A percentile compares a stretch with the other conserved stretches of the same genome.
phyloP scores from a whole-genome alignment of 2,329 filamentous ascomycete genomes.

The Raffaelea arxii region DNA sequence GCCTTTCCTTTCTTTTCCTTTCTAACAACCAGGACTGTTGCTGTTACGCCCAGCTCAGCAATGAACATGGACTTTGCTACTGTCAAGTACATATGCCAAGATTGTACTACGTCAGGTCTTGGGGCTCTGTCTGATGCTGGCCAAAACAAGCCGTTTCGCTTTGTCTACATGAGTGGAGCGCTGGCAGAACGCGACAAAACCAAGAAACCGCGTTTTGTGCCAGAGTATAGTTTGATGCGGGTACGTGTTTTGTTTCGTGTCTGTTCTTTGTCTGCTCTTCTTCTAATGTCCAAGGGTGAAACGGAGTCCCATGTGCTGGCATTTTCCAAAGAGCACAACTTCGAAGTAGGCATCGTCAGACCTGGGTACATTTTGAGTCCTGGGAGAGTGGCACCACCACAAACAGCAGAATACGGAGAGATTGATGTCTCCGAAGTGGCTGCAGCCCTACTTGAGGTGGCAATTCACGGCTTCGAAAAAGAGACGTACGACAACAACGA shows the following conservation, averaged over 20 bases:
- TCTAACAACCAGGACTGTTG: constrained; percentile 25
- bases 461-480: constrained; percentile 33
- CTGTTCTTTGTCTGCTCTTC: background rate
- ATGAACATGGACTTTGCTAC: constrained; percentile 22
- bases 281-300: constrained; percentile 28
- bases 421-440: constrained; percentile 27
- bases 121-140: constrained; percentile 12
- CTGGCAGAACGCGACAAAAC: constrained; percentile 32
- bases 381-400: constrained; percentile 18
- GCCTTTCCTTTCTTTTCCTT: too few relatives aligned
- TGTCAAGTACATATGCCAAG: constrained; percentile 29
- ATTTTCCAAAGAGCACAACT: constrained; percentile 23
- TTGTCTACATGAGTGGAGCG: constrained; percentile 39
- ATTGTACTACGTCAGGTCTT: constrained; percentile 20
- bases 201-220: constrained; percentile 27
- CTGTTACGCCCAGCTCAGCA: constrained; percentile 28
- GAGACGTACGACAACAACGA: constrained; percentile 34
- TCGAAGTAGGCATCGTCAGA: constrained; percentile 30
- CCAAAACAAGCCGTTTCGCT: constrained; percentile 27
- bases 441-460: constrained; percentile 33
- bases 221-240: constrained; percentile 35
- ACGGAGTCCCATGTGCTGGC: constrained; percentile 32
- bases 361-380: constrained; percentile 30
- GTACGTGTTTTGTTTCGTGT: constrained; percentile 29
- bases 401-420: constrained; percentile 14